phyloP scores from a whole-genome alignment of 805 yeast genomes.

The Debaryomyces hansenii region DNA sequence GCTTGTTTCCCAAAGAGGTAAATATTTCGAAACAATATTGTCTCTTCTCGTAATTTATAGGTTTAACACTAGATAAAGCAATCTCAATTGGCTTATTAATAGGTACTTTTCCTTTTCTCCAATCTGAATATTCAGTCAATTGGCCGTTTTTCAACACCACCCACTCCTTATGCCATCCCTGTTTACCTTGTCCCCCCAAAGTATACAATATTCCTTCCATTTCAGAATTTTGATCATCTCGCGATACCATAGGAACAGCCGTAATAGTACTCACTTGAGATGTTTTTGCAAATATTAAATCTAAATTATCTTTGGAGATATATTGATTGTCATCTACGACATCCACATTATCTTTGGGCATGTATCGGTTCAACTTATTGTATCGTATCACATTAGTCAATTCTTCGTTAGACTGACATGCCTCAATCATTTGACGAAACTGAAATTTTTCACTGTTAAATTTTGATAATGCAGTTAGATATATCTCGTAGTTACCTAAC shows the following conservation, averaged over 20 bases:
- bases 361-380: slow-evolving; percentile 21
- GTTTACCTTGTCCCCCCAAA: slow-evolving; percentile 59
- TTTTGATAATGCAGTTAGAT: slow-evolving; percentile 32
- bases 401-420: slow-evolving; percentile 39
- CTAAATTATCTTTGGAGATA: slow-evolving; percentile 27
- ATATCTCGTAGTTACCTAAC: slow-evolving; percentile 25
- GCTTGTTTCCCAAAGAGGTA: slow-evolving; percentile 64
- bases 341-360: not conserved
- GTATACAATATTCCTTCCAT: slow-evolving; percentile 55
- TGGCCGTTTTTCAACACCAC: slow-evolving; percentile 70
- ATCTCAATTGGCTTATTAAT: slow-evolving; percentile 70
- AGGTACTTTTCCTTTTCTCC: slow-evolving; percentile 67
- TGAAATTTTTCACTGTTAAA: slow-evolving; percentile 43
- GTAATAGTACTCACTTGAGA: slow-evolving; percentile 4
- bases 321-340: slow-evolving; percentile 12
- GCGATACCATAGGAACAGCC: slow-evolving; percentile 3
- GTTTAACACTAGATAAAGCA: slow-evolving; percentile 63
- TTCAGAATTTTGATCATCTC: slow-evolving; percentile 27
- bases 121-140: slow-evolving; percentile 71
- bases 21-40: slow-evolving; percentile 71
- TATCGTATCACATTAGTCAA: slow-evolving; percentile 30
- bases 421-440: slow-evolving; percentile 41
- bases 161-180: slow-evolving; percentile 90
- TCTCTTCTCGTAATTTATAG: slow-evolving; percentile 45
- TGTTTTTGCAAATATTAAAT: slow-evolving; percentile 24